Conservation (phyloP, 176 grass and related monocot species). For the Chrysopogon serrulatus region DNA sequence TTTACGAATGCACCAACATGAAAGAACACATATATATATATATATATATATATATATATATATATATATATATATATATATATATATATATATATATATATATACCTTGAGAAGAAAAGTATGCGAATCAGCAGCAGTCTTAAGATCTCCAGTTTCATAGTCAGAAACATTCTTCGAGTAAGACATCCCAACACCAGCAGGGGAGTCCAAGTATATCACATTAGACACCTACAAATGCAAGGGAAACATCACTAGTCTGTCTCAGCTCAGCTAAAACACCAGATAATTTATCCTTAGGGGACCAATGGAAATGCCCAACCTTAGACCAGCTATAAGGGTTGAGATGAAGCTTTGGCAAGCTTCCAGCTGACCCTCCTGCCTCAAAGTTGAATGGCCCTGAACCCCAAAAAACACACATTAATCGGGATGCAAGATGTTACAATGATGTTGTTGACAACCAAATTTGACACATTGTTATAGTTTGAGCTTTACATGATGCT, state of each 20-base stretch:
- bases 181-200: constrained; percentile 86
- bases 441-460: too few relatives aligned
- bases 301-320: constrained; percentile 23
- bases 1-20: background rate
- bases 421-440: background rate
- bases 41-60: constrained; percentile 19
- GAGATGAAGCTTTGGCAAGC: constrained; percentile 79
- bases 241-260: background rate
- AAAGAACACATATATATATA: background rate
- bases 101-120: constrained; percentile 85
- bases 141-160: constrained; percentile 74
- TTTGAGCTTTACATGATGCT: too few relatives aligned
- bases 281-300: background rate
- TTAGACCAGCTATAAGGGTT: constrained; percentile 93
- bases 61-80: background rate
- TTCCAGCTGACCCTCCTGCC: constrained; percentile 29
- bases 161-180: constrained; percentile 68
- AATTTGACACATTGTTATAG: too few relatives aligned
- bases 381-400: constrained; percentile 93
- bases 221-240: constrained; percentile 64
- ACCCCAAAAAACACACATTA: background rate
- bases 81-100: background rate
- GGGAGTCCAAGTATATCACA: constrained; percentile 96
- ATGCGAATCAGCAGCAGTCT: constrained; percentile 92
- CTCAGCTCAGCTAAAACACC: background rate